These are phyloP conservation scores for Hymenoscyphus albidus DNA, from an alignment of 2,329 filamentous ascomycete species.

Conservation along the genomic window DNA sequence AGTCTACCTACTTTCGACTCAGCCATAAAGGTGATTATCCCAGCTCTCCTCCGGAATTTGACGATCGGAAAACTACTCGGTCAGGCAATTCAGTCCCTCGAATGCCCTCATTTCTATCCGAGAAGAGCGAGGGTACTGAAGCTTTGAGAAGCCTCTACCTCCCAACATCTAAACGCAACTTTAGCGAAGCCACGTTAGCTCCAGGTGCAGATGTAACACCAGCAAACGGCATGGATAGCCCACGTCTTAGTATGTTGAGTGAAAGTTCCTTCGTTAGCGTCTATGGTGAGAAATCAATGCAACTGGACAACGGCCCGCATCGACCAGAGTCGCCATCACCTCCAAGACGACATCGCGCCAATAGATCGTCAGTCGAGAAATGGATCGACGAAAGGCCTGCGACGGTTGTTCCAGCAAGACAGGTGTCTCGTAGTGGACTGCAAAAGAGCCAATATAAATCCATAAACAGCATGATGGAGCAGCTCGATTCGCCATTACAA, in stretches of 20 bases:
- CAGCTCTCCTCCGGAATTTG: constrained; percentile 28
- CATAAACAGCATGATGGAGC: constrained; percentile 42
- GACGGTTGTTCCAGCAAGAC: constrained; percentile 16
- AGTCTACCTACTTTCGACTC: constrained; percentile 22
- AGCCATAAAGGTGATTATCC: constrained; percentile 20
- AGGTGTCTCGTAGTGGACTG: constrained; percentile 12
- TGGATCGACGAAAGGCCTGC: constrained; percentile 33
- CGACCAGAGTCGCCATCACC: constrained; percentile 19
- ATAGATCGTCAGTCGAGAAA: constrained; percentile 29
- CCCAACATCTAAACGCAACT: constrained; percentile 34
- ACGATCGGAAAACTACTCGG: constrained; percentile 8
- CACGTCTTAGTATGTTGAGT: constrained; percentile 60
- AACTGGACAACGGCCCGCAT: constrained; percentile 17
- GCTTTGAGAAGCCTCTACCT: constrained; percentile 57
- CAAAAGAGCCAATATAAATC: constrained; percentile 41
- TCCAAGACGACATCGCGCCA: constrained; percentile 21
- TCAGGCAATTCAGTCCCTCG: constrained; percentile 41
- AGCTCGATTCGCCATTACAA: constrained; percentile 46
- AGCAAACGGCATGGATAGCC: constrained; percentile 46
- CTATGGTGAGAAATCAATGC: constrained; percentile 48
- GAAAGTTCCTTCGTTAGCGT: constrained; percentile 65
- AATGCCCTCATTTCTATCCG: constrained; percentile 64
- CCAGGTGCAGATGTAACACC: constrained; percentile 42
- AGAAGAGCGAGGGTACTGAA: constrained; percentile 55
- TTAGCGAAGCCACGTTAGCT: constrained; percentile 49